Conservation (phyloP, 2,329 filamentous ascomycete species). For the Fusarium acutatum region DNA sequence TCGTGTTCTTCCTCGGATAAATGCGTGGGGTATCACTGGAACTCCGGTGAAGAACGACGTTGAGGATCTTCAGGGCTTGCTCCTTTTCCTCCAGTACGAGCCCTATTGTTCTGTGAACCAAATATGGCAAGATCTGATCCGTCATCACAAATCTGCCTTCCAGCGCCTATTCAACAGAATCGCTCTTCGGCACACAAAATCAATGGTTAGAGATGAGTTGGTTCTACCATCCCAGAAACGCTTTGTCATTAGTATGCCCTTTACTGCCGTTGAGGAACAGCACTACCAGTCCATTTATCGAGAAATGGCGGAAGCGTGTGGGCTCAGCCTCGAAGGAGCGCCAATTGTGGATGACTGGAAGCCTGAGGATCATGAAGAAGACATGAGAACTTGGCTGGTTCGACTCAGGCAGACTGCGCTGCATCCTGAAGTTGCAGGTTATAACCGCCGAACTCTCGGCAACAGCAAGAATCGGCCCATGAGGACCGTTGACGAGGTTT, state of each 20-base stretch:
- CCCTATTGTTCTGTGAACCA: conserved; percentile 73
- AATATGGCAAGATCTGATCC: conserved; percentile 74
- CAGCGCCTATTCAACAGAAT: conserved; percentile 74
- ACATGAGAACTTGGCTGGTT: conserved; percentile 82
- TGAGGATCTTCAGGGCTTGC: conserved; percentile 78
- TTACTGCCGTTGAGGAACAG: conserved; percentile 90
- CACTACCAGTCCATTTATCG: conserved; percentile 82
- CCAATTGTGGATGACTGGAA: conserved; percentile 72
- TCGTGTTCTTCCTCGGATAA: conserved; percentile 79
- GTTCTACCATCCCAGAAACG: conserved; percentile 83
- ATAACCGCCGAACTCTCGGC: conserved; percentile 71
- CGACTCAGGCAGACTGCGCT: conserved; percentile 83
- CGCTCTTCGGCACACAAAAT: conserved; percentile 86
- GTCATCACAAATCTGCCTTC: conserved; percentile 70
- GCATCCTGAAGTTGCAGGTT: conserved; percentile 81
- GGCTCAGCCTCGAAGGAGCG: conserved; percentile 69
- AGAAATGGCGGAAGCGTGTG: conserved; percentile 76
- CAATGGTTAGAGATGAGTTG: conserved; percentile 80
- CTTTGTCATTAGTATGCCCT: conserved; percentile 87
- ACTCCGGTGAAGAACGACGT: conserved; percentile 87
- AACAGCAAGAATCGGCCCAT: conserved; percentile 71
- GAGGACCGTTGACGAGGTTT: conserved; percentile 83
- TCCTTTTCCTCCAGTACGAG: conserved; percentile 82
- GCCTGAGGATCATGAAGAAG: conserved; percentile 69
- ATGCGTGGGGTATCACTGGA: conserved; percentile 90